These are phyloP conservation scores for Ambrosia trifida DNA, from an alignment of 129 eudicot species.

Conservation along the genomic window DNA sequence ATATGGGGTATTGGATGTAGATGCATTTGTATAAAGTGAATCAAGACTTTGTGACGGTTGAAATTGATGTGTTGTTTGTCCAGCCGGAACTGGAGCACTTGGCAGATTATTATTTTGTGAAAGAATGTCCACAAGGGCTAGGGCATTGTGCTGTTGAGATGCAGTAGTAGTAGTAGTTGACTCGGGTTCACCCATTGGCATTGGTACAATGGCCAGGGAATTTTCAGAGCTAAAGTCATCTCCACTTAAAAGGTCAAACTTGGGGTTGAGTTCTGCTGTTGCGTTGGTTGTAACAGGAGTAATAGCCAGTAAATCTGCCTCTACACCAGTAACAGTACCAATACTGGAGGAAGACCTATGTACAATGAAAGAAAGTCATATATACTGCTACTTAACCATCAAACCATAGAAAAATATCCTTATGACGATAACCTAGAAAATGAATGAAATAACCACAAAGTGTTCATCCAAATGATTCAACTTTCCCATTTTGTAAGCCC, in stretches of 20 bases:
- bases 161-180: conserved; percentile 45
- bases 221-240: conserved; percentile 66
- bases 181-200: conserved; percentile 59
- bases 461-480: background rate
- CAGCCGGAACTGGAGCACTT: conserved; percentile 35
- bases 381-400: background rate
- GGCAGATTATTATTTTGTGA: conserved; percentile 36
- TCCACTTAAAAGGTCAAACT: conserved; percentile 85
- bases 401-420: background rate
- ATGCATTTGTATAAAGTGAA: conserved; percentile 52
- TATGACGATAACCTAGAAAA: conserved; percentile 1
- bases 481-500: conserved; percentile 6
- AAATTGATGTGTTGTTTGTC: conserved; percentile 51
- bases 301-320: conserved; percentile 44
- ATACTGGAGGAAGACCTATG: conserved; percentile 51
- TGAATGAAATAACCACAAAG: background rate
- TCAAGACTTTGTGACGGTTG: conserved; percentile 55
- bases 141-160: conserved; percentile 56
- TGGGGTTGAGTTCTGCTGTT: conserved; percentile 39
- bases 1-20: conserved; percentile 47
- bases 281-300: conserved; percentile 50
- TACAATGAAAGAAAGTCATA: conserved; percentile 2
- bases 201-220: conserved; percentile 74
- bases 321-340: conserved; percentile 36
- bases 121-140: conserved; percentile 83